Percentiles rank a stretch among this genome's conserved stretches.
Conservation (phyloP, 2,329 filamentous ascomycete genomes). For the Neocucurbitaria cava region DNA sequence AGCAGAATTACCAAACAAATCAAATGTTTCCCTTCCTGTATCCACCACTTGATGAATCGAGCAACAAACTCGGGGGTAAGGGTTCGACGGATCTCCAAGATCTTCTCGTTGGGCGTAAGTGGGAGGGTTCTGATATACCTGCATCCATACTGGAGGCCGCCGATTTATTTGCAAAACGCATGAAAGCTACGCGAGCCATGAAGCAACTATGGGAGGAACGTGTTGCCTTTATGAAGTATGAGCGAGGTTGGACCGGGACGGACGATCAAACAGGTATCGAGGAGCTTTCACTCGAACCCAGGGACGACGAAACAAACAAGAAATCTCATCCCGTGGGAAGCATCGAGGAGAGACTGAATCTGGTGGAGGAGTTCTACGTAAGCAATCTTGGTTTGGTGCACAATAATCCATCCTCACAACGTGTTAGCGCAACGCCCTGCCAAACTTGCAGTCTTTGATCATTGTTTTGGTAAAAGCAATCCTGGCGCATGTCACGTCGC, state of each 20-base stretch:
- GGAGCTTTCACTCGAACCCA: slow-evolving; percentile 47
- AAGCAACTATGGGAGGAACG: slow-evolving; percentile 94
- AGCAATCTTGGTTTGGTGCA: slow-evolving; percentile 48
- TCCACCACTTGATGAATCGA: slow-evolving; percentile 85
- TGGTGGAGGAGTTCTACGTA: slow-evolving; percentile 86
- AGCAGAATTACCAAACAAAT: slow-evolving; percentile 99
- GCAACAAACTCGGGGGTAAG: slow-evolving; percentile 90
- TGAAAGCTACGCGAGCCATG: slow-evolving; percentile 89
- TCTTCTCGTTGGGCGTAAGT: slow-evolving; percentile 78
- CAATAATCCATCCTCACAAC: slow-evolving; percentile 14
- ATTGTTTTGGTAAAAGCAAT: slow-evolving; percentile 93
- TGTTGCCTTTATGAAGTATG: slow-evolving; percentile 88
- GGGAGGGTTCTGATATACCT: slow-evolving; percentile 94
- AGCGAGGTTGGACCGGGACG: slow-evolving; percentile 80
- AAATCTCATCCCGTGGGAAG: slow-evolving; percentile 54
- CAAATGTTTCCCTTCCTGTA: slow-evolving; percentile 99
- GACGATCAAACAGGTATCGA: slow-evolving; percentile 57
- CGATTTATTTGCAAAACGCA: slow-evolving; percentile 85
- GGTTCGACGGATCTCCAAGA: slow-evolving; percentile 82
- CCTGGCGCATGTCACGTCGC: slow-evolving; percentile 84
- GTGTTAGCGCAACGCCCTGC: slow-evolving; percentile 74
- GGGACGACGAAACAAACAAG: slow-evolving; percentile 42
- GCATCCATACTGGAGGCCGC: slow-evolving; percentile 95
- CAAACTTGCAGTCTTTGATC: slow-evolving; percentile 88
- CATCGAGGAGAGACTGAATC: slow-evolving; percentile 69